Conservation (phyloP, 2,329 filamentous ascomycete species). For the Macrophomina tecta region DNA sequence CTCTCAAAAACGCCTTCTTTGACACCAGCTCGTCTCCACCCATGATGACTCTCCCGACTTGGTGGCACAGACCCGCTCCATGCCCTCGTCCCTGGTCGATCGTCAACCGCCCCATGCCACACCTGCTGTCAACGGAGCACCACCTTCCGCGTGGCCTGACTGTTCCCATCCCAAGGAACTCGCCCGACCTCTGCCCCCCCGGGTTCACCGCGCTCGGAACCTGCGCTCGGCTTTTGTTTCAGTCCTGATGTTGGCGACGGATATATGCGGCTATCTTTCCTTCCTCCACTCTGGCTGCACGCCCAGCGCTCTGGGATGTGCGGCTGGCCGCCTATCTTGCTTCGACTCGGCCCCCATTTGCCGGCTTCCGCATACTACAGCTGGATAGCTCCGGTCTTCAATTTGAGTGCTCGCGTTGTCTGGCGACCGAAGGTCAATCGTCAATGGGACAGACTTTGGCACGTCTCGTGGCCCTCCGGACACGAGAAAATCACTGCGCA, state of each 20-base stretch:
- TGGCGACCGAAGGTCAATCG: background rate
- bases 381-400: background rate
- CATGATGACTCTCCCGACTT: background rate
- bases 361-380: no score
- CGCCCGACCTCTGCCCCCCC: no score
- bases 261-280: no score
- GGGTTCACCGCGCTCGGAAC: no score
- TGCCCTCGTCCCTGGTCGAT: slow-evolving; percentile 10
- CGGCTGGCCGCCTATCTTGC: no score
- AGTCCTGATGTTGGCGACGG: no score
- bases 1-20: background rate
- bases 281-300: no score
- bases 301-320: no score
- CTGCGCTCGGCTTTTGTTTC: no score
- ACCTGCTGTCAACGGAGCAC: background rate
- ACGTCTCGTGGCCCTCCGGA: background rate
- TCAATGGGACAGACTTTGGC: background rate
- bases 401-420: background rate
- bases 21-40: background rate
- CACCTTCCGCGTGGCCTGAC: slow-evolving; percentile 1
- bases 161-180: background rate
- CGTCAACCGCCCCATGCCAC: background rate
- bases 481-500: slow-evolving; percentile 2
- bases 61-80: background rate
- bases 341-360: no score